Percentiles rank a stretch among this genome's conserved stretches.
Evolutionary conservation across 441 rosid species (phyloP).

Genomic region (Corymbia calophylla): DNA sequence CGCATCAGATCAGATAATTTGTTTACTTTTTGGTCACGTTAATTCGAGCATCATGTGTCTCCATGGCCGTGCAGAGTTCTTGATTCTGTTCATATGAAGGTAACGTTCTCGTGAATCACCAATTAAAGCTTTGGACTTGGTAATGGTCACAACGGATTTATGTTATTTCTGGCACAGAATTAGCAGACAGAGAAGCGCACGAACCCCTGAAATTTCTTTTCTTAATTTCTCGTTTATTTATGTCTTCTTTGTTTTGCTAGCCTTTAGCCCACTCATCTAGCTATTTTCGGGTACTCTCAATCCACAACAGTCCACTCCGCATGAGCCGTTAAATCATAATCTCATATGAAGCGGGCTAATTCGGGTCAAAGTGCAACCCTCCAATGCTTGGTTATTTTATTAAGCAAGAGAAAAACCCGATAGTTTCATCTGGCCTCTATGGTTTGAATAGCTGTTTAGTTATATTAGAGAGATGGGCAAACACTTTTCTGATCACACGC

Average conservation of each 20-base stretch:
- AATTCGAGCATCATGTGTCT: background rate
- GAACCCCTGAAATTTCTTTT: background rate
- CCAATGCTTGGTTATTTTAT: no score
- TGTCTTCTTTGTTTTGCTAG: background rate
- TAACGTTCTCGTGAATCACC: background rate
- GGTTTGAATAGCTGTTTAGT: background rate
- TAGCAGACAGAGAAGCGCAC: background rate
- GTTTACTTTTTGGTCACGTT: background rate
- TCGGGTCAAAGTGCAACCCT: background rate
- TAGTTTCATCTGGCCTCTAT: background rate
- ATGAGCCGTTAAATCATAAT: background rate
- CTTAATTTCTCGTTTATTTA: background rate
- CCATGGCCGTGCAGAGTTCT: background rate
- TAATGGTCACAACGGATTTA: background rate
- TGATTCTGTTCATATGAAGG: background rate
- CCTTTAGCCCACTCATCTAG: background rate
- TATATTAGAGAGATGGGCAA: background rate
- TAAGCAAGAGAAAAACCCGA: background rate
- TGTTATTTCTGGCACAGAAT: background rate
- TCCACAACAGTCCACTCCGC: background rate
- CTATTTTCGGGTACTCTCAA: background rate
- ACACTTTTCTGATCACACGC: background rate
- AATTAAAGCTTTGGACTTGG: background rate
- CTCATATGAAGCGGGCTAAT: background rate
- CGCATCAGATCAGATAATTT: background rate